phyloP scores from a whole-genome alignment of 2,329 filamentous ascomycete species.

The Epichloe sp. region DNA sequence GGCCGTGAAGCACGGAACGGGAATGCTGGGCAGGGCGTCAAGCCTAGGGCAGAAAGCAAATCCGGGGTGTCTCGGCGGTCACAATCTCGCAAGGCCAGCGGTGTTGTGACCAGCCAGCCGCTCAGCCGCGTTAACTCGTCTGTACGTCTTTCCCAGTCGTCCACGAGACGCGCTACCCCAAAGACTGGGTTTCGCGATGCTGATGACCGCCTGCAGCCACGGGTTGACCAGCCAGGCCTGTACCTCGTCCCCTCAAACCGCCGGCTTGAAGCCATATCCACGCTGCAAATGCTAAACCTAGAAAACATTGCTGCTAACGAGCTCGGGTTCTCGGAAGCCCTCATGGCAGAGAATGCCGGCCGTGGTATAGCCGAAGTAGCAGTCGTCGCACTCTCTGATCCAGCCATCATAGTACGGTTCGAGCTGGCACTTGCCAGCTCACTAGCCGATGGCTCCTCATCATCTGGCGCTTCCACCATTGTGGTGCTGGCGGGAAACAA shows the following conservation, averaged over 20 bases:
- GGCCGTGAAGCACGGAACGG: conserved; percentile 38
- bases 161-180: conserved; percentile 17
- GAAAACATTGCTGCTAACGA: conserved; percentile 86
- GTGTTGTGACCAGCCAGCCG: conserved; percentile 24
- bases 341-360: conserved; percentile 85
- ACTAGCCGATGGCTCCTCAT: conserved; percentile 14
- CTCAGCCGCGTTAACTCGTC: conserved; percentile 36
- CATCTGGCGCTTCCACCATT: conserved; percentile 26
- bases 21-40: conserved; percentile 15
- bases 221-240: conserved; percentile 30
- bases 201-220: conserved; percentile 21
- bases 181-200: conserved; percentile 19
- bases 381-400: conserved; percentile 52
- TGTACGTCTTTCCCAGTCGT: conserved; percentile 22
- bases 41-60: conserved; percentile 39
- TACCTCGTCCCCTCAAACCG: conserved; percentile 42
- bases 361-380: conserved; percentile 79
- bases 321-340: conserved; percentile 72
- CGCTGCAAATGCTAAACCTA: conserved; percentile 80
- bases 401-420: conserved; percentile 41
- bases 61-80: conserved; percentile 34
- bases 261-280: conserved; percentile 48
- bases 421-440: conserved; percentile 28
- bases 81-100: conserved; percentile 44
- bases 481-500: conserved; percentile 94